Percentiles rank a stretch among this genome's conserved stretches.
Evolutionary conservation across 148 eudicot species (phyloP).

Genomic region (Rhododendron kiyosumense): DNA sequence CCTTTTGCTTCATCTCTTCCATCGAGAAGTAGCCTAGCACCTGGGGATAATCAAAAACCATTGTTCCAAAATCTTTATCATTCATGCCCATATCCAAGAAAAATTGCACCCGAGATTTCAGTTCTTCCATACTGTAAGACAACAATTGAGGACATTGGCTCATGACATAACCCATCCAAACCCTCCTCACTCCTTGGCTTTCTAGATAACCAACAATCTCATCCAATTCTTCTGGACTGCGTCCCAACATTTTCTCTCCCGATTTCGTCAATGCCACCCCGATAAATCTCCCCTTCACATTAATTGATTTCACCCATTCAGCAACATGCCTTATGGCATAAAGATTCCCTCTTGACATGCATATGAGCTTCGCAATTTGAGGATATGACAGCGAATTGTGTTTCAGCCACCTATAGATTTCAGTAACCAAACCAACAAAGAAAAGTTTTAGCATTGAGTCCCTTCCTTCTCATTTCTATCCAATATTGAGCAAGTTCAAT

Average conservation of each 20-base stretch:
- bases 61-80: too few relatives aligned
- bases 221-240: constrained; percentile 58
- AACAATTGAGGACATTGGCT: constrained; percentile 74
- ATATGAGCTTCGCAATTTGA: constrained; percentile 76
- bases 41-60: too few relatives aligned
- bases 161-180: constrained; percentile 88
- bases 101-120: constrained; percentile 56
- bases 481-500: background rate
- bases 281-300: constrained; percentile 68
- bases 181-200: constrained; percentile 69
- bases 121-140: constrained; percentile 72
- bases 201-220: constrained; percentile 65
- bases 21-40: too few relatives aligned
- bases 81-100: constrained; percentile 12
- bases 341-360: constrained; percentile 67
- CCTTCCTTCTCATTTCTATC: background rate
- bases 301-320: constrained; percentile 72
- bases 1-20: too few relatives aligned
- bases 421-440: constrained; percentile 1
- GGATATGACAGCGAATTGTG: constrained; percentile 81
- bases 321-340: constrained; percentile 41
- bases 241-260: constrained; percentile 52
- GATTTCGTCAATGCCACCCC: constrained; percentile 64
- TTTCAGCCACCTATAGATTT: constrained; percentile 77
- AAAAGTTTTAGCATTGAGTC: background rate